Conservation (phyloP, 495 filamentous ascomycete genomes). For the Patellaria atrata region DNA sequence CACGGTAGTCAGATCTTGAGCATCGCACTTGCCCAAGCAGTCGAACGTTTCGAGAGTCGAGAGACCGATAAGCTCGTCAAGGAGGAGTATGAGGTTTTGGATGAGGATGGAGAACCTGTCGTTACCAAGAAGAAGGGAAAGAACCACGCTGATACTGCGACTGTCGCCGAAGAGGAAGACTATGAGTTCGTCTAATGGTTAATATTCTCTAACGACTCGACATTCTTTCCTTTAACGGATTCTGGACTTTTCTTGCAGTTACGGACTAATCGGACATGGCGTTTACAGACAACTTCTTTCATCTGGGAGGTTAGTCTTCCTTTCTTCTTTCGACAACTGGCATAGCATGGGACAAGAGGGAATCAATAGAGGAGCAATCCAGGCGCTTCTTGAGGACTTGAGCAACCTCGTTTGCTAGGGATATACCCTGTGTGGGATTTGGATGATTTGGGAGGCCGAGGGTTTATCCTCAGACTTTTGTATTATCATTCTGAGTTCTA, state of each 20-base stretch:
- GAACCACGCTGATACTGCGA: constrained; percentile 5
- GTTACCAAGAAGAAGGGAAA: constrained; percentile 9
- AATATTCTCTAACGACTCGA: not conserved
- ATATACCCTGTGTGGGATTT: too few species aligned
- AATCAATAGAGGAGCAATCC: constrained; percentile 22
- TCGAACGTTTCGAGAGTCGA: constrained; percentile 41
- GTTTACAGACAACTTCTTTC: not conserved
- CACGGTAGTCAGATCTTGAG: constrained; percentile 41
- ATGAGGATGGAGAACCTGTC: constrained; percentile 28
- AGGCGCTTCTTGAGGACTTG: constrained; percentile 26
- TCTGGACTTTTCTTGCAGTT: too few species aligned
- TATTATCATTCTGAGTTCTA: too few species aligned
- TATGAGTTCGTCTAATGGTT: constrained; percentile 18
- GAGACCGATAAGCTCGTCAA: constrained; percentile 43
- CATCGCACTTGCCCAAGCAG: constrained; percentile 38
- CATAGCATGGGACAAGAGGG: constrained; percentile 19
- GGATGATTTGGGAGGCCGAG: too few species aligned
- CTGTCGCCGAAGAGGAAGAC: constrained; percentile 16
- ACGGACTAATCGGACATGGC: too few species aligned
- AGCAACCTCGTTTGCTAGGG: constrained; percentile 16
- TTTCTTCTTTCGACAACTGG: constrained; percentile 7
- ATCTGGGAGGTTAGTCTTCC: constrained; percentile 5
- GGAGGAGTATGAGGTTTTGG: constrained; percentile 43
- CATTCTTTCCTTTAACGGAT: too few species aligned
- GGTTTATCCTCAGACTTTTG: too few species aligned